Base-by-base conservation (phyloP, 2,329 filamentous ascomycete genomes). In the Monosporascus cannonballus region DNA sequence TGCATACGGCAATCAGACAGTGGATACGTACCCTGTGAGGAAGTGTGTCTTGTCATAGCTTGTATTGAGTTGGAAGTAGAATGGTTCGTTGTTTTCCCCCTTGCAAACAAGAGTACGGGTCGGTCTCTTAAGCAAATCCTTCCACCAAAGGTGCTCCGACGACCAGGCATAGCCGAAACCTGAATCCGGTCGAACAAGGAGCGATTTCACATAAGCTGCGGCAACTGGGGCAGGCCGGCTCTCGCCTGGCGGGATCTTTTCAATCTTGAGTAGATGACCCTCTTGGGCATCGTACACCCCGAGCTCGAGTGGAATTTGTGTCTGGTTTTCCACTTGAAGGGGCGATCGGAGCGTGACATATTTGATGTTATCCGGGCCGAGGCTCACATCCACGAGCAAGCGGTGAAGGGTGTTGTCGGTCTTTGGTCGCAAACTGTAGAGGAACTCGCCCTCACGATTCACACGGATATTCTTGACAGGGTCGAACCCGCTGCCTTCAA, bases 151-250 rank as follows among this genome's bases (percentile, higher is more conserved):
- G 41, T 85, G 83, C 65, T 97, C 91, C 47, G 84, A 86, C 3
- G 91, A 96, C 94, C 94, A 99, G 54, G 89, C 84, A 67, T 96
- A 99, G 1, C 94, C 94, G 64, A 99, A 99, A 4, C 94, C 94
- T 63, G 94, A 90, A 67, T 97, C 94, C 2, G 94, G 94, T 36
- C 94, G 84, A 44, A 99, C 77, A 8, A 99, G 80, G 7, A 96
- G 76, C 1, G 87, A 90, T 72, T 97, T 95, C 72, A 95, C 81
- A 66, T 86, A 97, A 1, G 89, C 91, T 1, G 93, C 91, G 15
- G 94, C 95, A 6, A 99, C 91, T 1, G 94, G 94, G 11, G 91
- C 90, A 8, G 94, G 93, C 18, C 91, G 83, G 50, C 86, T 86
- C 67, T 96, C 92, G 1, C 95, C 94, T 0, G 94, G 95, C 0